phyloP scores from a whole-genome alignment of 768 basidiomycete species.

The Dioszegia crocea region DNA sequence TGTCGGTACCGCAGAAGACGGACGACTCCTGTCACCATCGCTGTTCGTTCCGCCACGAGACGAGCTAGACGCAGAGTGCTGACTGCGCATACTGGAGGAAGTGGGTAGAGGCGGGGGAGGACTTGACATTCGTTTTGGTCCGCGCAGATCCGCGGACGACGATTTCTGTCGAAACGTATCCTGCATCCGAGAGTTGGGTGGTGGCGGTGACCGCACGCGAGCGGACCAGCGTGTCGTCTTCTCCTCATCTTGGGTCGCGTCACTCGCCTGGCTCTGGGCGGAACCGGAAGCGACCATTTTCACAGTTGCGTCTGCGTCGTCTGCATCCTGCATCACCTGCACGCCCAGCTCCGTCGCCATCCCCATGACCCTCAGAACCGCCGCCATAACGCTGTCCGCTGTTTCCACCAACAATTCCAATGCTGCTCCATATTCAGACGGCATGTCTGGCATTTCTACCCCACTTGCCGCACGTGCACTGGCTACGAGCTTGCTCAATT shows the following conservation, averaged over 20 bases:
- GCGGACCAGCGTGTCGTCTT: conserved; percentile 1
- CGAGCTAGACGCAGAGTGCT: background rate
- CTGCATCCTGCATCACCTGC: conserved; percentile 31
- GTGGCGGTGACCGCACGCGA: conserved; percentile 7
- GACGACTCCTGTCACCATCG: conserved; percentile 19
- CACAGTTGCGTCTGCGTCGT: conserved; percentile 1
- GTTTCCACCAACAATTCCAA: conserved; percentile 26
- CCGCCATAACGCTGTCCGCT: conserved; percentile 70
- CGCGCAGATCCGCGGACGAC: conserved; percentile 32
- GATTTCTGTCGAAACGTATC: conserved; percentile 30
- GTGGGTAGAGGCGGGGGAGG: conserved; percentile 36
- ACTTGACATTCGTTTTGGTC: conserved; percentile 16
- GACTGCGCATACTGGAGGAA: conserved; percentile 10
- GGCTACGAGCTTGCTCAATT: conserved; percentile 72
- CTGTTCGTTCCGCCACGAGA: conserved; percentile 5
- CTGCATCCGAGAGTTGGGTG: conserved; percentile 20
- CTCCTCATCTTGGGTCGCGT: conserved; percentile 4
- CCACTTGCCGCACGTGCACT: conserved; percentile 36
- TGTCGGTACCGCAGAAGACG: conserved; percentile 20
- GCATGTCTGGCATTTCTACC: background rate
- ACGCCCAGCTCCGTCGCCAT: conserved; percentile 50
- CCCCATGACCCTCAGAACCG: conserved; percentile 69
- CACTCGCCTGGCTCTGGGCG: no score
- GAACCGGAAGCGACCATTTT: background rate
- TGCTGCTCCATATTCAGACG: conserved; percentile 9